phyloP scores from a whole-genome alignment of 305 asterid species.

The Solanum hybrid region DNA sequence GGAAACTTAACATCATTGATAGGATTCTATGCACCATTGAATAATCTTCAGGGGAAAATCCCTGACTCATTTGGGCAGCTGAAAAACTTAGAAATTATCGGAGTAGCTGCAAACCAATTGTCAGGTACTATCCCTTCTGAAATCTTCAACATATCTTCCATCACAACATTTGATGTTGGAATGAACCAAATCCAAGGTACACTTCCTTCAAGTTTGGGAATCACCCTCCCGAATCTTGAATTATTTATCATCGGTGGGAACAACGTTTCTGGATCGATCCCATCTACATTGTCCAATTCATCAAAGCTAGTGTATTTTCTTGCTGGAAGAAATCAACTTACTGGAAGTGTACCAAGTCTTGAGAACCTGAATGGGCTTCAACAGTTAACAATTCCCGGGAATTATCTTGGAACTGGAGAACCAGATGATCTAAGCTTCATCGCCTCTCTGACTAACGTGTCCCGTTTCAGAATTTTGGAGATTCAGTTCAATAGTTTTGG shows the following conservation, averaged over 20 bases:
- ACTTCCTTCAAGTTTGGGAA: slow-evolving; percentile 16
- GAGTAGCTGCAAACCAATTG: slow-evolving; percentile 7
- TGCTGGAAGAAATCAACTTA: slow-evolving; percentile 1
- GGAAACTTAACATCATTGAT: slow-evolving; percentile 18
- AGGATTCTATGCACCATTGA: slow-evolving; percentile 4
- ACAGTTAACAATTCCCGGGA: background rate
- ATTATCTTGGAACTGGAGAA: slow-evolving; percentile 14
- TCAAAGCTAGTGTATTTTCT: slow-evolving; percentile 3
- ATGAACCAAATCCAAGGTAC: slow-evolving; percentile 11
- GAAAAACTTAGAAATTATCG: background rate
- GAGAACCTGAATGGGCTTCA: slow-evolving; percentile 2
- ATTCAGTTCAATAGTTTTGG: slow-evolving; percentile 7
- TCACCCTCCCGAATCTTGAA: slow-evolving; percentile 5
- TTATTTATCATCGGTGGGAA: slow-evolving; percentile 12
- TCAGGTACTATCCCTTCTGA: slow-evolving; percentile 13
- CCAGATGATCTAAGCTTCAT: slow-evolving; percentile 16
- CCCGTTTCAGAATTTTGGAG: slow-evolving; percentile 9
- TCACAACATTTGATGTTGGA: slow-evolving; percentile 10
- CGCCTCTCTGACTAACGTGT: slow-evolving; percentile 2
- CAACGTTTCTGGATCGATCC: slow-evolving; percentile 11
- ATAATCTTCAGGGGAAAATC: slow-evolving; percentile 11
- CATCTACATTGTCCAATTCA: slow-evolving; percentile 13
- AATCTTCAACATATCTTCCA: slow-evolving; percentile 15
- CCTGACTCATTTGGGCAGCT: slow-evolving; percentile 15
- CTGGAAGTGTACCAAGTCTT: slow-evolving; percentile 15